phyloP scores from a whole-genome alignment of 2,329 filamentous ascomycete species.

The Pseudogymnoascus sp. region DNA sequence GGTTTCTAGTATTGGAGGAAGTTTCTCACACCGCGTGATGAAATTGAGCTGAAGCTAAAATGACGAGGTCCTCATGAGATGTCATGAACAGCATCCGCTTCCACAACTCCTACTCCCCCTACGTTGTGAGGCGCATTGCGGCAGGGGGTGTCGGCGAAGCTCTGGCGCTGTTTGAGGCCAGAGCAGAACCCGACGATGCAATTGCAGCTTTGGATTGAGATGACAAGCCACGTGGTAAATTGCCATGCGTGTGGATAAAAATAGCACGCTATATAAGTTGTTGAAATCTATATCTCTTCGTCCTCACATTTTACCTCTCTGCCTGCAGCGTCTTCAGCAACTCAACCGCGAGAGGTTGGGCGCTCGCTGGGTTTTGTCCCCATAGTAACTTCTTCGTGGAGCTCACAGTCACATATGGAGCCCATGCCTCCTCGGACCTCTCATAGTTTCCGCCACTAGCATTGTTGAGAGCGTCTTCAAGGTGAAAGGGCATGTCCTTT shows the following conservation, averaged over 20 bases:
- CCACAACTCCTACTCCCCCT: background rate
- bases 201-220: background rate
- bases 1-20: slow-evolving; percentile 7
- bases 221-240: background rate
- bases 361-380: slow-evolving; percentile 38
- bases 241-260: too few relatives aligned
- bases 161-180: background rate
- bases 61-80: background rate
- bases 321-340: background rate
- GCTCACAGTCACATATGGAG: slow-evolving; percentile 27
- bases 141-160: background rate
- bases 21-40: background rate
- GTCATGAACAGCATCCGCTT: background rate
- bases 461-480: slow-evolving; percentile 46
- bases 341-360: slow-evolving; percentile 14
- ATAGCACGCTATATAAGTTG: background rate
- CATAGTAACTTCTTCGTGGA: slow-evolving; percentile 33
- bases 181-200: background rate
- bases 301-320: background rate
- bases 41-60: background rate
- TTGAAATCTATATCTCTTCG: background rate
- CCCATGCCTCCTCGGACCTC: slow-evolving; percentile 42
- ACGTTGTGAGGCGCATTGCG: background rate
- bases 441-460: slow-evolving; percentile 46
- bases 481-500: slow-evolving; percentile 48